Conservation (phyloP, 352 stramenopile species). For the Globisporangium nagaii region DNA sequence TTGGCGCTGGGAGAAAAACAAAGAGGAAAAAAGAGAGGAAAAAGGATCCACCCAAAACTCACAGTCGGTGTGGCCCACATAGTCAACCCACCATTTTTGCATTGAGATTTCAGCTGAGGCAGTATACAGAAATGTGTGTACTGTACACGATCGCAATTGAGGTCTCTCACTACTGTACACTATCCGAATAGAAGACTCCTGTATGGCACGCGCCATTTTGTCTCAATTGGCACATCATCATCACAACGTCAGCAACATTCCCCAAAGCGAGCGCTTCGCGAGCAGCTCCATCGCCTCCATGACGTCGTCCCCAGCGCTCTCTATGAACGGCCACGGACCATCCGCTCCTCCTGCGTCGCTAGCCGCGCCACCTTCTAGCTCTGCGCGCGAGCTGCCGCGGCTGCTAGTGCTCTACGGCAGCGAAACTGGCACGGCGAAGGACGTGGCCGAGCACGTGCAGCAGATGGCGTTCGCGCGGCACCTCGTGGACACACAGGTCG, state of each 20-base stretch:
- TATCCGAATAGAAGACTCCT: too few species aligned
- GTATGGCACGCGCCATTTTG: too few species aligned
- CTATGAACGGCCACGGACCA: not conserved
- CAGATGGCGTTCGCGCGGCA: slow-evolving; percentile 54
- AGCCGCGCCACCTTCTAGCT: not conserved
- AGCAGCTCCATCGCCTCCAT: too few species aligned
- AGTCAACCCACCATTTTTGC: slow-evolving; percentile 1
- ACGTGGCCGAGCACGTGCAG: slow-evolving; percentile 79
- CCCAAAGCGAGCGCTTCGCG: too few species aligned
- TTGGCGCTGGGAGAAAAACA: not conserved
- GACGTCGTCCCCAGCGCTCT: not conserved
- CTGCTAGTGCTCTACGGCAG: slow-evolving; percentile 88
- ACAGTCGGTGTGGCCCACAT: too few species aligned
- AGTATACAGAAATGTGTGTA: too few species aligned
- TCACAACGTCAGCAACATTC: too few species aligned
- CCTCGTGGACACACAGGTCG: slow-evolving; percentile 45
- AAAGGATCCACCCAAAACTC: not conserved
- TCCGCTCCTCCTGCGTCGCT: not conserved
- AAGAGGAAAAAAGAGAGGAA: too few species aligned
- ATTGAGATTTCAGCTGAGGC: too few species aligned
- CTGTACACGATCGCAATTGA: too few species aligned
- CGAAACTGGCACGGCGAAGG: slow-evolving; percentile 86
- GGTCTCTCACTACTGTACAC: too few species aligned
- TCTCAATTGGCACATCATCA: too few species aligned
- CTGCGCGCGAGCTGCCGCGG: slow-evolving; percentile 15